Conservation (phyloP, 202 grass and related monocot genomes). For the Eragrostis tef region DNA sequence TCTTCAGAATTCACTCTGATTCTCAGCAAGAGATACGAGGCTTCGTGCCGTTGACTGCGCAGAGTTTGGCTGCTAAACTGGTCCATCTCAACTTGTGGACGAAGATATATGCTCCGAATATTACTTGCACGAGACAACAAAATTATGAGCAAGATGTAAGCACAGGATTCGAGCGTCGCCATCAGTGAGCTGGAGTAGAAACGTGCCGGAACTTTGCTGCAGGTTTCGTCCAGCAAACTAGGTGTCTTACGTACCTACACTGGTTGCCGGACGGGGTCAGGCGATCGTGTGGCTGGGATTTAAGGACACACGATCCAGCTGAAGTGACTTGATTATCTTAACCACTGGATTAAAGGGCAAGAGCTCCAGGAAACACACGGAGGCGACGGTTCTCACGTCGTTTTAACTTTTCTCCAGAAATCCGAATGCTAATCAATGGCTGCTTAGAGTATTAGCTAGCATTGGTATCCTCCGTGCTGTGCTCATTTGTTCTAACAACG, state of each 20-base stretch:
- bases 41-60: background rate
- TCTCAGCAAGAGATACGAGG: background rate
- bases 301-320: background rate
- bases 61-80: background rate
- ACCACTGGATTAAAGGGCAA: background rate
- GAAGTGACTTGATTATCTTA: background rate
- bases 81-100: background rate
- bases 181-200: slow-evolving; percentile 43
- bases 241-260: background rate
- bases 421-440: slow-evolving; percentile 13
- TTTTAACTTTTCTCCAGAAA: background rate
- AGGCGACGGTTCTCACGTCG: background rate
- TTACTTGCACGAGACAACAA: slow-evolving; percentile 35
- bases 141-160: background rate
- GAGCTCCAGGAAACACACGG: background rate
- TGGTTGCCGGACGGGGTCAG: background rate
- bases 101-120: background rate
- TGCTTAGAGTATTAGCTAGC: background rate
- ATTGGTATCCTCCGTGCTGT: background rate
- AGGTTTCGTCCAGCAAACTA: background rate
- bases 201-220: slow-evolving; percentile 33
- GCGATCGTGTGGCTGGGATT: slow-evolving; percentile 8
- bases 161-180: slow-evolving; percentile 29
- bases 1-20: background rate
- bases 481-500: background rate